Percentiles rank a stretch among this genome's conserved stretches.
Evolutionary conservation across 805 yeast genomes (phyloP).

Genomic region (Isabelozyma rhagii): DNA sequence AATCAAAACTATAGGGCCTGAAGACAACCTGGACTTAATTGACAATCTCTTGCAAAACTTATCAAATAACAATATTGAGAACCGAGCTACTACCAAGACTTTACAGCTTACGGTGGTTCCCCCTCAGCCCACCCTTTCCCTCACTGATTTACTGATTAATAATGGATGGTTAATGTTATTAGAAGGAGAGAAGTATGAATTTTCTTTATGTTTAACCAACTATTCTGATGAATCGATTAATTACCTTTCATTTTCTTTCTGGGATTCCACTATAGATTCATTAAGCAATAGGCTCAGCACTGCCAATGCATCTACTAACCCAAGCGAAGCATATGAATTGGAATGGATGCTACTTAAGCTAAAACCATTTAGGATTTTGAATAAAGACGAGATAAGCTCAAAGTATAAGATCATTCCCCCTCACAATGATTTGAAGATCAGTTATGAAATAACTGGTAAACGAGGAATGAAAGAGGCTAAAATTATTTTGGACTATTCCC

Average conservation of each 20-base stretch:
- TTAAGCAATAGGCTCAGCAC: constrained; percentile 52
- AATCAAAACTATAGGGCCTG: constrained; percentile 6
- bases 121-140: constrained; percentile 59
- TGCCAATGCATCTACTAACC: constrained; percentile 11
- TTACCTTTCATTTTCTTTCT: constrained; percentile 56
- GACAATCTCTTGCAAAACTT: constrained; percentile 22
- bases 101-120: constrained; percentile 32
- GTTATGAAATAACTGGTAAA: constrained; percentile 65
- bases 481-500: constrained; percentile 62
- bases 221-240: constrained; percentile 55
- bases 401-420: constrained; percentile 39
- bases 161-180: constrained; percentile 72
- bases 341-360: constrained; percentile 64
- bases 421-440: constrained; percentile 41
- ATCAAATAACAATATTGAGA: constrained; percentile 12
- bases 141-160: constrained; percentile 50
- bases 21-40: constrained; percentile 1
- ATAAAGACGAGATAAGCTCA: constrained; percentile 38
- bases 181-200: constrained; percentile 66
- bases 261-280: constrained; percentile 72
- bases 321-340: constrained; percentile 66
- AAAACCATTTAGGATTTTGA: constrained; percentile 53
- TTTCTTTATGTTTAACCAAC: constrained; percentile 55
- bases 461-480: constrained; percentile 68
- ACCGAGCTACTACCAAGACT: constrained; percentile 13